Base-by-base conservation (phyloP, 192 early-diverging fungal genomes). In the Neocallimastix lanati region DNA sequence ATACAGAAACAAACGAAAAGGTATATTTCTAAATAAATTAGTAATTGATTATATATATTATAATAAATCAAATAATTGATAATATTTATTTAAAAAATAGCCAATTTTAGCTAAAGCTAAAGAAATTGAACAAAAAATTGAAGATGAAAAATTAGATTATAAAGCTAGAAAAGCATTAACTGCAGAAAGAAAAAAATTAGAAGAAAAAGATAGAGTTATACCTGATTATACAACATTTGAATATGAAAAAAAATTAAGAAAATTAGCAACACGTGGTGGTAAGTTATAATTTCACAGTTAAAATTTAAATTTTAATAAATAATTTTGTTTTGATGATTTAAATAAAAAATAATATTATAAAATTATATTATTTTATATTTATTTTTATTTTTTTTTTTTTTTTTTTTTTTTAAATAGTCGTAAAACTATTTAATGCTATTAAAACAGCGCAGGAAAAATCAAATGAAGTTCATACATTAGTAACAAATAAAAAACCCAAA, bases 371-470 rank as follows among this genome's bases (percentile, higher is more conserved):
- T 80, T 21, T 35, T 78, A 81, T 29, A 77, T 30, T n/a, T 37
- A 9, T 13, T 11, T 18, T 35, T 9, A 29, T 58, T 79, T 29
- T 16, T 58, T 4, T 30, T 5, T 37, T 13, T 81, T 79, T 25
- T 13, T 40, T 84, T 76, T 80, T 13, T 81, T 78, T 14, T 50
- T 77, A 50, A 15, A 28, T 78, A 94, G 93, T 98, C 29, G 94
- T 98, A 78, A 91, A 94, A 83, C 86, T 98, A 76, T 98, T 98
- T 82, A 98, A 98, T 84, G 96, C 95, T 27, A 93, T 98, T 78
- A 88, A 91, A 82, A 92, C 87, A 11, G 93, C 94, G 81, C 96
- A 98, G 82, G 94, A 94, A 79, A 87, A 88, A 25, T 88, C 91
- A 13, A 89, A 94, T 82, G 88, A 89, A 37, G 82, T 88, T 77